Evolutionary conservation across 441 rosid genomes (phyloP).

Genomic region (Lepidium campestre): DNA sequence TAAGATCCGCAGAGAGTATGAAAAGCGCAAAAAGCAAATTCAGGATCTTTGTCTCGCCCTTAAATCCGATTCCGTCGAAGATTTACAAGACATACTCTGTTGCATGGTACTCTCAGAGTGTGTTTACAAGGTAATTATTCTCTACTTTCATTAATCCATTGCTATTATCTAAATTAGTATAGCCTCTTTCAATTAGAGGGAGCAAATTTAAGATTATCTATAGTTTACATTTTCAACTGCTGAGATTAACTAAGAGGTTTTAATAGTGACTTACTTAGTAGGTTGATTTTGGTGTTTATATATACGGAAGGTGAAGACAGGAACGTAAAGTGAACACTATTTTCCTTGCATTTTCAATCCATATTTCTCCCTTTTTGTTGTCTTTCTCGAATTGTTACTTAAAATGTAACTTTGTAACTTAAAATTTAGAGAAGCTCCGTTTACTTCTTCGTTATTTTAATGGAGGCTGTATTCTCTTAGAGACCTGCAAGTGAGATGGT

Average conservation of each 20-base stretch:
- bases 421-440: neutral
- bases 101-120: slow-evolving; percentile 97
- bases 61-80: slow-evolving; percentile 79
- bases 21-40: slow-evolving; percentile 64
- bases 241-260: neutral
- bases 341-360: neutral
- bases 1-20: slow-evolving; percentile 68
- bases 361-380: neutral
- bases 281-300: neutral
- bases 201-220: neutral
- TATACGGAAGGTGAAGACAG: neutral
- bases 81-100: slow-evolving; percentile 86
- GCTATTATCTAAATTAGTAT: neutral
- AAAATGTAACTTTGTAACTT: neutral
- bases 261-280: slow-evolving; percentile 1
- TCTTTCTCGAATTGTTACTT: neutral
- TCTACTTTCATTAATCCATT: neutral
- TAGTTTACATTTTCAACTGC: neutral
- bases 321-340: neutral
- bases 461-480: slow-evolving; percentile 29
- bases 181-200: neutral
- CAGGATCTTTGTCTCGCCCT: slow-evolving; percentile 70
- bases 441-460: neutral
- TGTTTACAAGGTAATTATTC: slow-evolving; percentile 69
- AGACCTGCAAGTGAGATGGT: slow-evolving; percentile 84